Conservation (phyloP, 208 protist genomes). For the Spironucleus salmonicida region DNA sequence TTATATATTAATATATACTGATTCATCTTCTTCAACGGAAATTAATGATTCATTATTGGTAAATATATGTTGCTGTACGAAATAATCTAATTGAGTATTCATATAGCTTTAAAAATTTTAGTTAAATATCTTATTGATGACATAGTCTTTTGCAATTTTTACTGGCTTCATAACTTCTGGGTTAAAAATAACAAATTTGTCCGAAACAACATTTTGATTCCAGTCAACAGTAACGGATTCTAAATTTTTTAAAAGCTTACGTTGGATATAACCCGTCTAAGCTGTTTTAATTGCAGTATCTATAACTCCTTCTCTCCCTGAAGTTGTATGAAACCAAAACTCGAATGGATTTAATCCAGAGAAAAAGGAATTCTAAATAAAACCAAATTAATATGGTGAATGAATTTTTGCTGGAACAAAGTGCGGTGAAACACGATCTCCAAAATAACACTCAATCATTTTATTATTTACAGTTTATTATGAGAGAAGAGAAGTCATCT, state of each 20-base stretch:
- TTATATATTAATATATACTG: no score
- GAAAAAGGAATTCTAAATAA: constrained; percentile 93
- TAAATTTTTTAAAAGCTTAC: constrained; percentile 88
- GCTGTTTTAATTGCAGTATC: constrained; percentile 98
- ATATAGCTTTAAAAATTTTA: no score
- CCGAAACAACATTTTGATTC: no score
- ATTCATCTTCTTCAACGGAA: no score
- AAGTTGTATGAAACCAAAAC: constrained; percentile 99
- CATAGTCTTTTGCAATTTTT: no score
- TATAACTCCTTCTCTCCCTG: constrained; percentile 63
- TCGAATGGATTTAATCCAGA: constrained; percentile 84
- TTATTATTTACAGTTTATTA: background rate
- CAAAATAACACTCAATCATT: constrained; percentile 27
- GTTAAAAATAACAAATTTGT: no score
- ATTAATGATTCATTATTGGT: no score
- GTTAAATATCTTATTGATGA: no score
- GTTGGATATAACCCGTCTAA: constrained; percentile 98
- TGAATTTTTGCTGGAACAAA: background rate
- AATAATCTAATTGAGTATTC: no score
- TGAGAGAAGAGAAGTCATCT: background rate
- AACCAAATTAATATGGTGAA: constrained; percentile 67
- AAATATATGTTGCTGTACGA: no score
- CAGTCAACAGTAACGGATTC: constrained; percentile 90
- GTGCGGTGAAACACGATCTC: constrained; percentile 51
- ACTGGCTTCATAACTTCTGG: no score